Evolutionary conservation across 345 rosid species (phyloP).

Genomic region (Arabidopsis thaliana): TAIR10.1 NC_003070.9:5688501-5689000

Average conservation of each 20-base stretch:
- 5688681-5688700: constrained; percentile 10
- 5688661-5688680: constrained; percentile 4
- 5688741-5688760: constrained; percentile 13
- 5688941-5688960: neutral
- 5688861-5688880: constrained; percentile 9
- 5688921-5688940: constrained; percentile 20
- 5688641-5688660: constrained; percentile 66
- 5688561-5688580: constrained; percentile 57
- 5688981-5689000: constrained; percentile 6
- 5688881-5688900: constrained; percentile 9
- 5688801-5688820: neutral
- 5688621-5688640: constrained; percentile 93
- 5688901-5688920: neutral
- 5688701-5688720: neutral
- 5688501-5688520: neutral
- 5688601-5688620: constrained; percentile 74
- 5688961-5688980: constrained; percentile 19
- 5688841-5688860: constrained; percentile 22
- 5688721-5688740: constrained; percentile 2
- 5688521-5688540: neutral
- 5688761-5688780: constrained; percentile 1
- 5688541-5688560: constrained; percentile 7
- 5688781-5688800: neutral
- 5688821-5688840: neutral
- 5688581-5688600: constrained; percentile 52